Evolutionary conservation across 768 basidiomycete species (phyloP), one percentile per base, ranked within the genome.

Genomic region (Tulasnella sp.): DNA sequence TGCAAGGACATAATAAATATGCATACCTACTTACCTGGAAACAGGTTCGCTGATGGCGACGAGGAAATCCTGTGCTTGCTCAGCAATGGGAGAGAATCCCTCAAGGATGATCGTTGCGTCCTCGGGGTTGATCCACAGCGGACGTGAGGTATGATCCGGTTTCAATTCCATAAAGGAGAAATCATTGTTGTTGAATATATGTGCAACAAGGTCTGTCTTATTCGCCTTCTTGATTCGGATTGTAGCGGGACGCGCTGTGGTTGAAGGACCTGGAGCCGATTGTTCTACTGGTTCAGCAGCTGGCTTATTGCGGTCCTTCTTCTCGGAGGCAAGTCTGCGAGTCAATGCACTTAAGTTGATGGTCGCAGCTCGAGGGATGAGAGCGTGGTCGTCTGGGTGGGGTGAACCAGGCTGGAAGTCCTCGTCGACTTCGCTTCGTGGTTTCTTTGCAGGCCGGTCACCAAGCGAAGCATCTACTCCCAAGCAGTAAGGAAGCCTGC

Each of bases 41-140:
- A 99, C 96, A 81, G 98, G 98, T 85, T 99, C 98, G 82, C 95
- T 94, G 73, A 99, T 99, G 51, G 98, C 97, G 67, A 97, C 94
- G 69, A 99, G 88, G 82, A 99, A 99, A 83, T 99, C 98, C 84
- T 99, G 98, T 4, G 98, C 98, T 85, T 97, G 95, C 82, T 96
- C 95, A 29, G 97, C 96, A 80, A 99, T 96, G 5, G 98, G 95
- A 32, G 95, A 96, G 84, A 99, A 99, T 0, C 95, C 95, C 84
- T 99, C 98, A 44, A 99, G 90, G 79, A 99, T 99, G 82, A 99
- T 98, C 81, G 93, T 91, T 0, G 92, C 92, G 83, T 95, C 92
- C 80, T 94, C 92, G 7, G 95, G 95, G 81, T 92, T 94, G 80
- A 99, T 98, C 96, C 97, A 99, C 23, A 99, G 86, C 20, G 98